Evolutionary conservation across 2,329 filamentous ascomycete species (phyloP), one percentile per base, ranked within the genome.

Genomic region (Fusarium sp.): DNA sequence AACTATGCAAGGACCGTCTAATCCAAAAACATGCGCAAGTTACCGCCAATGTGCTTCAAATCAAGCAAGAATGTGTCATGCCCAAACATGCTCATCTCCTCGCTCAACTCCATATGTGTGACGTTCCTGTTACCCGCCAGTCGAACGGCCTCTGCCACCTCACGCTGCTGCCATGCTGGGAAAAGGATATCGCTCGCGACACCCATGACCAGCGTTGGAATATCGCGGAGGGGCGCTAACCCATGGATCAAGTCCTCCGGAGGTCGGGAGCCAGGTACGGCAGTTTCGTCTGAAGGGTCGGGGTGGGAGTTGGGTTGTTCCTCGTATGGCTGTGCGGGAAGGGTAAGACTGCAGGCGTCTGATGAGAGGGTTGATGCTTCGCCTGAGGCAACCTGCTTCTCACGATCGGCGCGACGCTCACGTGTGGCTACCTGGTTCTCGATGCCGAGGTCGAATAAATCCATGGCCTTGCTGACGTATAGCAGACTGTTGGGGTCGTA

Each of bases 391-490:
- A 95, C 84, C 59, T 89, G 89, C 52, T 85, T 83, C 70, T 88
- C 85, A 57, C 92, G 91, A 64, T 90, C 87, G 15, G 88, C 86
- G 17, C 95, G 87, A 32, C 95, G 89, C 35, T 86, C 80, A 22
- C 86, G 86, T 3, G 93, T 90, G 22, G 88, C 90, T 4, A 85
- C 82, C 80, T 95, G 94, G 79, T 93, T 91, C 45, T 90, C 88
- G 57, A 86, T 86, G 27, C 97, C 95, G 0, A 99, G 89, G 79
- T 99, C 97, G 82, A 99, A 99, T 14, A 99, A 87, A 80, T 99
- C 97, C 97, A 99, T 99, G 6, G 97, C 97, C 84, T 99, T 99
- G 82, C 95, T 97, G 66, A 99, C 94, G 82, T 99, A 99, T 3
- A 99, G 87, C 43, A 98, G 85, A 80, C 95, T 98, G 84, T 99